Evolutionary conservation across 169 alveolate species (phyloP).

Genomic region (Plasmodium coatneyi): DNA sequence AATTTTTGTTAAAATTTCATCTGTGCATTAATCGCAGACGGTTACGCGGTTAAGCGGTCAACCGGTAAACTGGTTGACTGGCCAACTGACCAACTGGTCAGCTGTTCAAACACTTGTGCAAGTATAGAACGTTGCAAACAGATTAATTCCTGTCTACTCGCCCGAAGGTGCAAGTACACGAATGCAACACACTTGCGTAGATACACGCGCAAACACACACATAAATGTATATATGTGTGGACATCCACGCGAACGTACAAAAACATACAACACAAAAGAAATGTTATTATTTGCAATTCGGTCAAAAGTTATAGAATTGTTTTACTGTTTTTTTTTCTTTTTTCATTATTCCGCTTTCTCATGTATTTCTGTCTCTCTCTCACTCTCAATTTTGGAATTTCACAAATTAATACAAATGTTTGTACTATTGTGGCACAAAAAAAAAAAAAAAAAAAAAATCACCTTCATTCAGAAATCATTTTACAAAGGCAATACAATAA

Average conservation of each 20-base stretch:
- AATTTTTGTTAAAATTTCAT: constrained; percentile 5
- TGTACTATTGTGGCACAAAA: neutral
- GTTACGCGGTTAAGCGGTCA: neutral
- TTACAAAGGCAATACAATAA: neutral
- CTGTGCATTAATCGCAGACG: neutral
- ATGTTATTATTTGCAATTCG: constrained; percentile 1
- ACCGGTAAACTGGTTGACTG: neutral
- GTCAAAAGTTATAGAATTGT: neutral
- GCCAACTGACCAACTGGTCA: neutral
- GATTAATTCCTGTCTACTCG: constrained; percentile 11
- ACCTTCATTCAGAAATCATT: constrained; percentile 1
- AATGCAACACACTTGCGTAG: neutral
- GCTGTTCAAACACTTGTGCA: constrained; percentile 17
- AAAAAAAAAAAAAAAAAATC: constrained; percentile 11
- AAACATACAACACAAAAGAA: constrained; percentile 15
- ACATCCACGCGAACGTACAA: neutral
- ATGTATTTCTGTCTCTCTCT: neutral
- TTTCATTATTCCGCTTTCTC: neutral
- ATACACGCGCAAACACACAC: neutral
- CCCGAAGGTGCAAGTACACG: neutral
- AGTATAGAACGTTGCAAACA: neutral
- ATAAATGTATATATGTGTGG: neutral
- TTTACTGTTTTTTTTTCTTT: neutral
- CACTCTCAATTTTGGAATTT: constrained; percentile 22
- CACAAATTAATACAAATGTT: constrained; percentile 1